Percentiles rank a stretch among this genome's conserved stretches.
Evolutionary conservation across 2,329 filamentous ascomycete species (phyloP).

Genomic region (Cryphonectria parasitica): DNA sequence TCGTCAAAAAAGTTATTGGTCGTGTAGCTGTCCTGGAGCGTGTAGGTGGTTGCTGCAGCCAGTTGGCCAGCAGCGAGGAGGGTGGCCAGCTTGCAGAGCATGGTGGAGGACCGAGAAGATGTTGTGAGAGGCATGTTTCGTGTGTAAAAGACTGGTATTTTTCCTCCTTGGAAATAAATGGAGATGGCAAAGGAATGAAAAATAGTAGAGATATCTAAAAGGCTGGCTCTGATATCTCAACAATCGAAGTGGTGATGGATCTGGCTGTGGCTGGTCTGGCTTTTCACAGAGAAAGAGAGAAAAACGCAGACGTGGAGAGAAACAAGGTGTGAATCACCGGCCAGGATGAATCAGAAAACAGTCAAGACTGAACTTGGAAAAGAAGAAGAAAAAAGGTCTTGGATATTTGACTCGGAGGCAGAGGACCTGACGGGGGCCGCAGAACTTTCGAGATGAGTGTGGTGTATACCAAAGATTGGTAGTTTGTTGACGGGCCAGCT

Average conservation of each 20-base stretch:
- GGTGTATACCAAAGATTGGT: slow-evolving; percentile 27
- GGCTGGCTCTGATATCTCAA: slow-evolving; percentile 13
- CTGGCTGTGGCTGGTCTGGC: not conserved
- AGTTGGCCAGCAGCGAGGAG: slow-evolving; percentile 25
- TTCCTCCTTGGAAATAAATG: not conserved
- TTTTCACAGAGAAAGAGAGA: not conserved
- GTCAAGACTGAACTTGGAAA: not conserved
- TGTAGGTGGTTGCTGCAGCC: slow-evolving; percentile 46
- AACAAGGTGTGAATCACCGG: slow-evolving; percentile 11
- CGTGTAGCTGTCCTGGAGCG: slow-evolving; percentile 53
- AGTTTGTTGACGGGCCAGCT: slow-evolving; percentile 17
- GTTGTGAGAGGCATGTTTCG: slow-evolving; percentile 24
- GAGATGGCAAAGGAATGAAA: not conserved
- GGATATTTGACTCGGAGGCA: not conserved
- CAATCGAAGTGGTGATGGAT: too few relatives aligned
- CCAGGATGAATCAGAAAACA: not conserved
- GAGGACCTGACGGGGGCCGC: not conserved
- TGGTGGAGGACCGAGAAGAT: slow-evolving; percentile 29
- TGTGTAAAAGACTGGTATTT: not conserved
- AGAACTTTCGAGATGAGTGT: not conserved
- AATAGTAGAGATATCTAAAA: slow-evolving; percentile 4
- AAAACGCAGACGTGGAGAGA: not conserved
- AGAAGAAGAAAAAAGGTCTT: not conserved
- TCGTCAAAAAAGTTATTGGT: slow-evolving; percentile 58
- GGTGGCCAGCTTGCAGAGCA: slow-evolving; percentile 25